Conservation (phyloP, 2,329 filamentous ascomycete species). For the Talaromyces pinophilus region DNA sequence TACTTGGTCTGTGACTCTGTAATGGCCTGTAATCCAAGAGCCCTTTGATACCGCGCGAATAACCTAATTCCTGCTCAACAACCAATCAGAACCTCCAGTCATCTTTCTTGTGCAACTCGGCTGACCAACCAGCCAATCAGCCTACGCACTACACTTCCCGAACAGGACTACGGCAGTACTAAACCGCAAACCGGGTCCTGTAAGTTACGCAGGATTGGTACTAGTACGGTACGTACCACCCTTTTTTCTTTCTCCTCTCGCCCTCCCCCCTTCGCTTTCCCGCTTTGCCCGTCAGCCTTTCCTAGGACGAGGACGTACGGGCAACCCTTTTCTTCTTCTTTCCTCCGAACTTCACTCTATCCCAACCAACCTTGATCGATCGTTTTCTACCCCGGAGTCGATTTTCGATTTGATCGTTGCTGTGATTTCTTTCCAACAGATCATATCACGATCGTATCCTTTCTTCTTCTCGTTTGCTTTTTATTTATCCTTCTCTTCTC, state of each 20-base stretch:
- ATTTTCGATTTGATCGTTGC: constrained; percentile 10
- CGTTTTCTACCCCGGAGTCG: constrained; percentile 13
- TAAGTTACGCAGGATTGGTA: constrained; percentile 11
- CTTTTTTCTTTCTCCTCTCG: constrained; percentile 8
- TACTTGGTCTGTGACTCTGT: background rate
- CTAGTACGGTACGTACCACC: constrained; percentile 4
- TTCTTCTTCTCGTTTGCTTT: background rate
- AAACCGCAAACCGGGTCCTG: background rate
- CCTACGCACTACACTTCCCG: background rate
- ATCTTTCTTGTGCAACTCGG: background rate
- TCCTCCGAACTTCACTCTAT: constrained; percentile 2
- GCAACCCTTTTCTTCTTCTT: constrained; percentile 5
- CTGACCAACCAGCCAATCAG: background rate
- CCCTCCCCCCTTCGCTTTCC: background rate
- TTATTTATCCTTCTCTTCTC: background rate
- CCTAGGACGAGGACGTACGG: too few relatives aligned
- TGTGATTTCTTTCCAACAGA: background rate
- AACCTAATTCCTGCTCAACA: background rate
- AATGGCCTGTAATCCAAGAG: background rate
- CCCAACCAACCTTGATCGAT: constrained; percentile 2
- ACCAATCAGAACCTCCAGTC: background rate
- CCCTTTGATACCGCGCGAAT: constrained; percentile 7
- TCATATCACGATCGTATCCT: background rate
- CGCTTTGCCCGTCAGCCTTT: background rate
- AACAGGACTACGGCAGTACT: constrained; percentile 8